These are phyloP conservation scores for Coniochaeta sp. DNA, from an alignment of 2,329 filamentous ascomycete species.

Conservation along the genomic window DNA sequence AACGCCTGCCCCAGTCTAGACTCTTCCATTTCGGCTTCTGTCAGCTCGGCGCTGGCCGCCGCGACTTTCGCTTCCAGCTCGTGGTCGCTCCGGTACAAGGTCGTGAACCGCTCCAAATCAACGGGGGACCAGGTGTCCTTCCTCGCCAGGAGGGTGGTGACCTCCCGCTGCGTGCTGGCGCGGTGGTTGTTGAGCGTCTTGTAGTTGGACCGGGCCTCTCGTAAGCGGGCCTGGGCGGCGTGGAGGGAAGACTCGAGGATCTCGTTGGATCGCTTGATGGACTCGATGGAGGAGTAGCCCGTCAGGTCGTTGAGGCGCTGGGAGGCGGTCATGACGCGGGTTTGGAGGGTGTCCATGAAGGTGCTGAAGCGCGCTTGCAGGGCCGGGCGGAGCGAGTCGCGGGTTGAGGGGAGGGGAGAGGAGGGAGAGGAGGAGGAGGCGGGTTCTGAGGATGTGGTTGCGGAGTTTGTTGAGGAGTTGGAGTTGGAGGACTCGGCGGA, in stretches of 20 bases:
- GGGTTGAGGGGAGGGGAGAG: constrained; percentile 36
- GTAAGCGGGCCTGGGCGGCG: constrained; percentile 58
- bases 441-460: constrained; percentile 5
- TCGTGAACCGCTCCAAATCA: constrained; percentile 92
- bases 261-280: constrained; percentile 72
- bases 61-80: constrained; percentile 81
- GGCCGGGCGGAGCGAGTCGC: constrained; percentile 34
- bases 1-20: constrained; percentile 70
- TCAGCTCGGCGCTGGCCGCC: constrained; percentile 63
- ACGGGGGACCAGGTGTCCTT: constrained; percentile 85
- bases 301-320: constrained; percentile 91
- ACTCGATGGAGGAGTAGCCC: constrained; percentile 86
- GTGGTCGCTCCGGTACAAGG: constrained; percentile 86
- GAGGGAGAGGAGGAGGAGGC: constrained; percentile 2
- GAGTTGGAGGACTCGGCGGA: not conserved
- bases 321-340: constrained; percentile 75
- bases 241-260: constrained; percentile 53
- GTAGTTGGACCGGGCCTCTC: constrained; percentile 66
- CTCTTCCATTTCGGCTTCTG: constrained; percentile 69
- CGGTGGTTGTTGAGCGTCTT: constrained; percentile 77
- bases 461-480: not conserved
- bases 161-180: constrained; percentile 87
- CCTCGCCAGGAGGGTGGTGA: constrained; percentile 85
- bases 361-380: constrained; percentile 48
- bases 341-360: constrained; percentile 85